Conservation (phyloP, 2,329 filamentous ascomycete genomes). For the Pseudocercospora vitis region DNA sequence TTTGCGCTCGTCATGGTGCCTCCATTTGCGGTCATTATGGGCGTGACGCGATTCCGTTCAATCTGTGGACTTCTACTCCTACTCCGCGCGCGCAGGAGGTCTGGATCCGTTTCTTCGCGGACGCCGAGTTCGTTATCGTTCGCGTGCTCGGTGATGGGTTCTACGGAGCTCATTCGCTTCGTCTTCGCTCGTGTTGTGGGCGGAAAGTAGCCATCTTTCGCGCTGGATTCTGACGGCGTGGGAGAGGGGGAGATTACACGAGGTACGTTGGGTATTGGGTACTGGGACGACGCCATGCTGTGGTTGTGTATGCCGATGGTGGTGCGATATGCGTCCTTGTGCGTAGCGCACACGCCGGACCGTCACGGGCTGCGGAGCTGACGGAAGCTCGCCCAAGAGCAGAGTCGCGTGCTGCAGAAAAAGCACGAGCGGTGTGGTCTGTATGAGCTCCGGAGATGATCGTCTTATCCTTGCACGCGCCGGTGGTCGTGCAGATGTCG, state of each 20-base stretch:
- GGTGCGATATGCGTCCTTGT: conserved; percentile 13
- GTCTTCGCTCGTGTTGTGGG: conserved; percentile 76
- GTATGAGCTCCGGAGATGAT: neutral
- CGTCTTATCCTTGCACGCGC: neutral
- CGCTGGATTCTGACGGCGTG: conserved; percentile 62
- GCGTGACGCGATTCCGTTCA: conserved; percentile 30
- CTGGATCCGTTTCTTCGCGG: conserved; percentile 48
- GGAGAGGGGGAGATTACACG: conserved; percentile 89
- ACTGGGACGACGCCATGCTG: conserved; percentile 42
- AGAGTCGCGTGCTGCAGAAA: conserved; percentile 9
- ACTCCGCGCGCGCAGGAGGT: conserved; percentile 60
- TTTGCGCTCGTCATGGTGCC: conserved; percentile 24
- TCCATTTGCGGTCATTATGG: conserved; percentile 28
- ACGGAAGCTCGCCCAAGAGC: conserved; percentile 7
- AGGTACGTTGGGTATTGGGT: conserved; percentile 71
- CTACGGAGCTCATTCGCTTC: conserved; percentile 60
- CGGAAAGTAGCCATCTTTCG: conserved; percentile 63
- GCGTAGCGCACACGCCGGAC: conserved; percentile 12
- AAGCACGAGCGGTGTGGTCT: neutral
- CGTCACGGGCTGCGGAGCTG: conserved; percentile 12
- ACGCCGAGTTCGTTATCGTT: conserved; percentile 21
- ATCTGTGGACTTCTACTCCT: conserved; percentile 68
- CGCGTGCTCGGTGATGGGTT: conserved; percentile 61
- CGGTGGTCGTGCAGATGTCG: neutral
- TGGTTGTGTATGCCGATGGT: conserved; percentile 9